Evolutionary conservation across 805 yeast species (phyloP), one percentile per base, ranked within the genome.

Genomic region (Lipomyces mesembrius): DNA sequence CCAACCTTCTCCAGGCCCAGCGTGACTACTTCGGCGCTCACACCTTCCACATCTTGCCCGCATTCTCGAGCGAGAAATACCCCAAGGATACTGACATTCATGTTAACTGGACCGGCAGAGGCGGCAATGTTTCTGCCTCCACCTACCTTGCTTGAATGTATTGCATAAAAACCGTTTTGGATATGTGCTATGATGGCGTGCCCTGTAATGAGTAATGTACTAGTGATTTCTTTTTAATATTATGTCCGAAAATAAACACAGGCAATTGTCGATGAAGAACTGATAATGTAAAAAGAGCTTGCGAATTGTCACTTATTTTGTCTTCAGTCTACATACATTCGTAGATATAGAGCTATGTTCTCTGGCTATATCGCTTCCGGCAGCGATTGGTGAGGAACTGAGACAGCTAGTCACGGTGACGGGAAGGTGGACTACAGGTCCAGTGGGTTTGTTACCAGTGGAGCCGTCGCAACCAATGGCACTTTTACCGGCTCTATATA

Each of bases 21-120:
- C 92, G 99, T 87, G 99, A 94, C 82, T 94, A 92, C 91, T 94
- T 94, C 78, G 99, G 99, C 83, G 98, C 99, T 74, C 99, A 94
- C 87, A 95, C 99, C 78, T 94, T 95, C 92, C 87, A 87, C 81
- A 96, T 95, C 72, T 84, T 92, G 79, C 97, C 97, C 75, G 95
- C 94, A 81, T 80, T 76, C 76, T 97, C 92, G 75, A 84, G 86
- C 78, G 92, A 83, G 62, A 82, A 82, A 79, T 85, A 90, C 82
- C 94, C 95, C 83, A 87, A 82, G 73, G 95, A 85, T 77, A 83
- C 86, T 74, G 88, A 89, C 84, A 89, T 94, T 81, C 99, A 94
- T 84, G 85, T 95, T 79, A 94, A 94, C 95, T 94, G 99, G 99
- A 94, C 98, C 74, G 98, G 98, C 81, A 88, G 87, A 77, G 98